These are phyloP conservation scores for Truncatella angustata DNA, from an alignment of 2,329 filamentous ascomycete species.

Conservation along the genomic window DNA sequence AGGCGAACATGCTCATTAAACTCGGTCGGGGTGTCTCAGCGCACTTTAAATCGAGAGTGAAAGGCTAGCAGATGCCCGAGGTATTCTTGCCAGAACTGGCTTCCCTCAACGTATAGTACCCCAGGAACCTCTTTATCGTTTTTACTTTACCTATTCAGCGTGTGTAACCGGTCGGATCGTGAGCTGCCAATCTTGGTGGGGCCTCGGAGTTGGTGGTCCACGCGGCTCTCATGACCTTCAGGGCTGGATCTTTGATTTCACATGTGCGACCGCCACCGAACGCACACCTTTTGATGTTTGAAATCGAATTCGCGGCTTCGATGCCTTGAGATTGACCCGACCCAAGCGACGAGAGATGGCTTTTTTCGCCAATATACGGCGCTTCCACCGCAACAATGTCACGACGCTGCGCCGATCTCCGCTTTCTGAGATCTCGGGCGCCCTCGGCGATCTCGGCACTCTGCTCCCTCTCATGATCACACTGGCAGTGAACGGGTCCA, in stretches of 20 bases:
- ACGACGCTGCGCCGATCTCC: slow-evolving; percentile 45
- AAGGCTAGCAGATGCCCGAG: too few species aligned
- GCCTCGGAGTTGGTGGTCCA: slow-evolving; percentile 4
- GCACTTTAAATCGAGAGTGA: too few species aligned
- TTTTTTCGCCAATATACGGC: slow-evolving; percentile 26
- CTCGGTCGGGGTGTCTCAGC: too few species aligned
- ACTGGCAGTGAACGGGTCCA: slow-evolving; percentile 72
- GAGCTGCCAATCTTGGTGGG: neutral
- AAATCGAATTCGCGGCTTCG: too few species aligned
- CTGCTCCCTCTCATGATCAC: slow-evolving; percentile 77
- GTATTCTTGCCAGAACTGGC: too few species aligned
- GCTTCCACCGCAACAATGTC: slow-evolving; percentile 46
- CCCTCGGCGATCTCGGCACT: slow-evolving; percentile 72
- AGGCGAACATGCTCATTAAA: too few species aligned
- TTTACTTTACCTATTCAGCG: neutral
- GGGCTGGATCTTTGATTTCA: neutral
- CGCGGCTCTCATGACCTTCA: neutral
- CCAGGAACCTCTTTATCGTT: neutral
- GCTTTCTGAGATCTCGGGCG: slow-evolving; percentile 78
- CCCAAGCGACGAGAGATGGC: slow-evolving; percentile 17
- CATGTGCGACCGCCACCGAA: too few species aligned
- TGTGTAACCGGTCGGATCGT: neutral
- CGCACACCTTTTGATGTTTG: too few species aligned
- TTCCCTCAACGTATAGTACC: too few species aligned
- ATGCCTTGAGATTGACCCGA: neutral